Evolutionary conservation across 352 stramenopile species (phyloP).

Genomic region (Nothophytophthora sp.): DNA sequence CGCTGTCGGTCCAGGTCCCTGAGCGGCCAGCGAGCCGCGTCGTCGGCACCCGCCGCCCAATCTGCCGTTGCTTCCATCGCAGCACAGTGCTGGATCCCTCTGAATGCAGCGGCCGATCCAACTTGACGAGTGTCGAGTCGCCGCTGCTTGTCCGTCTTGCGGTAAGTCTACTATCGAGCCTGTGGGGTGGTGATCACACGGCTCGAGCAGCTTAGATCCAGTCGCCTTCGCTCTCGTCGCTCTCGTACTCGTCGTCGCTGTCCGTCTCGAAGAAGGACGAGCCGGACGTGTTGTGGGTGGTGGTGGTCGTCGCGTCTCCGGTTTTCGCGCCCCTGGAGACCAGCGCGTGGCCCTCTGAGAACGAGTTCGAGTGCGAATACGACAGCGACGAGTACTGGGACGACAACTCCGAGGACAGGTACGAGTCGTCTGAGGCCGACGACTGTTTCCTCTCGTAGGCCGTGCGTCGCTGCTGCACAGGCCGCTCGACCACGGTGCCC

Average conservation of each 20-base stretch:
- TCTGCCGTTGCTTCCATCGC: too few species aligned
- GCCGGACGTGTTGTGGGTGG: slow-evolving; percentile 19
- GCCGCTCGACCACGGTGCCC: slow-evolving; percentile 19
- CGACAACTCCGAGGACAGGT: slow-evolving; percentile 27
- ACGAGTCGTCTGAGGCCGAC: slow-evolving; percentile 32
- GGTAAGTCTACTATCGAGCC: slow-evolving; percentile 3
- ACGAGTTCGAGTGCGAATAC: slow-evolving; percentile 32
- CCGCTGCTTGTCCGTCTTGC: slow-evolving; percentile 11
- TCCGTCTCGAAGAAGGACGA: slow-evolving; percentile 53
- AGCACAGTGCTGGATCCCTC: not conserved
- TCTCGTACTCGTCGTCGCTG: slow-evolving; percentile 57
- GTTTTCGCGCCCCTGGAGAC: slow-evolving; percentile 20
- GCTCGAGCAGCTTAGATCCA: slow-evolving; percentile 54
- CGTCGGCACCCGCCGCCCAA: too few species aligned
- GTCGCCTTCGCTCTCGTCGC: slow-evolving; percentile 75
- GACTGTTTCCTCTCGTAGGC: slow-evolving; percentile 38
- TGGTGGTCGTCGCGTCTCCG: not conserved
- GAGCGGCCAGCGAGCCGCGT: too few species aligned
- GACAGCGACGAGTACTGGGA: slow-evolving; percentile 21
- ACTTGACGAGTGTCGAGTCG: too few species aligned
- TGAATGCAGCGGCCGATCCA: not conserved
- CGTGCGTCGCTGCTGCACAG: slow-evolving; percentile 14
- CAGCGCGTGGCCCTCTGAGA: slow-evolving; percentile 22
- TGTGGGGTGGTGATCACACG: not conserved
- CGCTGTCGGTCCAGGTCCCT: too few species aligned